These are phyloP conservation scores for Pseudophaeomoniella oleicola DNA, from an alignment of 2,329 filamentous ascomycete species.

Conservation along the genomic window DNA sequence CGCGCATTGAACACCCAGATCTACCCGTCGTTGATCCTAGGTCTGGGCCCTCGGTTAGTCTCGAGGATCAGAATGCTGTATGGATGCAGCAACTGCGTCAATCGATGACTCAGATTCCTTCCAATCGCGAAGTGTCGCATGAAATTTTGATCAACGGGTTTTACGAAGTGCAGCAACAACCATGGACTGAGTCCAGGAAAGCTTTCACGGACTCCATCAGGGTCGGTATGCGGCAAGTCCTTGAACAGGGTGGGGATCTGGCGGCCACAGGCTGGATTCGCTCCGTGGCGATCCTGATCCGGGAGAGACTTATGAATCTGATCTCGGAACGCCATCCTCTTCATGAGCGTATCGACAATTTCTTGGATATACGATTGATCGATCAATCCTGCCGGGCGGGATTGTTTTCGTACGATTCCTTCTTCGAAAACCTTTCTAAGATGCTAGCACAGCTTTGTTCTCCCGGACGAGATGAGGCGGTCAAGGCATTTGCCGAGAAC, in stretches of 20 bases:
- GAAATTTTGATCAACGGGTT: conserved; percentile 51
- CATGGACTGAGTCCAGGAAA: conserved; percentile 35
- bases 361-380: conserved; percentile 44
- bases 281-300: conserved; percentile 52
- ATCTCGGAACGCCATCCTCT: conserved; percentile 47
- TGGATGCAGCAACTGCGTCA: conserved; percentile 25
- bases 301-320: conserved; percentile 44
- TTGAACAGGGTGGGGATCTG: conserved; percentile 40
- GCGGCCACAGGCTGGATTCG: conserved; percentile 43
- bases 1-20: conserved; percentile 34
- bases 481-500: conserved; percentile 40
- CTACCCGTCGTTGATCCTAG: conserved; percentile 15
- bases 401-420: conserved; percentile 46
- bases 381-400: conserved; percentile 43
- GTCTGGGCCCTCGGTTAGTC: not conserved
- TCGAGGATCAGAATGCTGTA: not conserved
- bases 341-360: conserved; percentile 45
- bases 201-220: conserved; percentile 34
- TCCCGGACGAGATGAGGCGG: conserved; percentile 45
- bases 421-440: conserved; percentile 48
- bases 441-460: conserved; percentile 51
- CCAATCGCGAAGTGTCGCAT: conserved; percentile 47
- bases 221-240: conserved; percentile 44
- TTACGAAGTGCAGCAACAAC: conserved; percentile 40
- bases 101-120: conserved; percentile 44